Base-by-base conservation (phyloP, 768 basidiomycete species). In the Psilocybe cubensis region DNA sequence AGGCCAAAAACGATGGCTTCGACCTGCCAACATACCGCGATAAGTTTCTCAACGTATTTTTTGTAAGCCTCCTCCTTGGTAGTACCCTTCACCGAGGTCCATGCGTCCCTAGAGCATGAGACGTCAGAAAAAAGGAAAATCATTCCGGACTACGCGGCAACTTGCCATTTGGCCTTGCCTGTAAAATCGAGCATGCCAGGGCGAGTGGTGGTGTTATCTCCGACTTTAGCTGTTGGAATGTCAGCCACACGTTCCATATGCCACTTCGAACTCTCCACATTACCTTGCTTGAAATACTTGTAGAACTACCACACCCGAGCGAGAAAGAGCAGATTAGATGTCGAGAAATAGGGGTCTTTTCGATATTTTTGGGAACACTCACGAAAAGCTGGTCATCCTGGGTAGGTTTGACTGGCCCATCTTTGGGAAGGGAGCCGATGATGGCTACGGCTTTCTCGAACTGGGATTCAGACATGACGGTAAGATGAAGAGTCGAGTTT, bases 261-360 rank as follows among this genome's bases (percentile, higher is more conserved):
- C n/a, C n/a, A n/a, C n/a, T n/a, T n/a, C n/a, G n/a, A n/a, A n/a
- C n/a, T n/a, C n/a, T n/a, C 51, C 42, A 59, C 53, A 71, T 43
- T 53, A 89, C 94, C 93, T 81, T 96, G 95, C 83, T 98, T 99
- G 84, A 80, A 98, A 73, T 88, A 85, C 64, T 81, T 82, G 81
- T 98, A 99, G 81, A 97, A 97, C 96, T 98, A 58, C 25, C 28
- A 50, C 24, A 43, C 41, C n/a, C n/a, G n/a, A 31, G 57, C 45
- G 42, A 59, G 57, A 38, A 38, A 38, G 42, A 53, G 33, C 25
- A 42, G 27, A 28, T 52, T 18, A 44, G 27, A 29, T 21, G 42
- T 50, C 20, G 17, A n/a, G n/a, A 50, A 33, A 48, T 27, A 33
- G 27, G 29, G 52, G 40, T 38, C 17, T 33, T 21, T 48, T 29